Conservation (phyloP, 2,329 filamentous ascomycete species). For the Alternaria consortialis region DNA sequence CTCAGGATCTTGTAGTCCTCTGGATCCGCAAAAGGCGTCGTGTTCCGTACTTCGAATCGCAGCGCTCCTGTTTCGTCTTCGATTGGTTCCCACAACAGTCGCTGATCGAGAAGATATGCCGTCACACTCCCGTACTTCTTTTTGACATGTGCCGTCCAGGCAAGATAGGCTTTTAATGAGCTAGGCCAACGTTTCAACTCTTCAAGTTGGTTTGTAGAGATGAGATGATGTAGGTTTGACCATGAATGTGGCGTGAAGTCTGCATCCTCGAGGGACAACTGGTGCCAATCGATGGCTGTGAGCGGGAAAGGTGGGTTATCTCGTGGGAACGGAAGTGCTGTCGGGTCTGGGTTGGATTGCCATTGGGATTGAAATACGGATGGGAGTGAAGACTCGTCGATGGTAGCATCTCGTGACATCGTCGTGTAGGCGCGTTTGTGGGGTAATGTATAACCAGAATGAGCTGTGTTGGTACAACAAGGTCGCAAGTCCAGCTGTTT, state of each 20-base stretch:
- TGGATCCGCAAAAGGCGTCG: constrained; percentile 62
- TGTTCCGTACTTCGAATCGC: constrained; percentile 55
- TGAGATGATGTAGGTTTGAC: constrained; percentile 42
- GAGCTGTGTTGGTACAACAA: background rate
- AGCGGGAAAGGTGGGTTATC: constrained; percentile 48
- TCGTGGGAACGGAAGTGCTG: constrained; percentile 46
- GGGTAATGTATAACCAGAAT: background rate
- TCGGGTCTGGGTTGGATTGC: constrained; percentile 43
- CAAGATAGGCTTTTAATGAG: constrained; percentile 67
- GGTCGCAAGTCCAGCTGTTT: background rate
- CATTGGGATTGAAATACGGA: constrained; percentile 42
- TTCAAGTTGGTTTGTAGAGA: constrained; percentile 62
- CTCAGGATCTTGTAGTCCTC: constrained; percentile 65
- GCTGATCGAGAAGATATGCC: constrained; percentile 64
- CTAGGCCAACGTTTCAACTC: constrained; percentile 67
- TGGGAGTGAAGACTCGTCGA: constrained; percentile 41
- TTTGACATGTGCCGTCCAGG: constrained; percentile 65
- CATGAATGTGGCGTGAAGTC: constrained; percentile 49
- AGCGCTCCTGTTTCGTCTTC: constrained; percentile 26
- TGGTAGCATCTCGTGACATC: constrained; percentile 20
- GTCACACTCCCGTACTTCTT: constrained; percentile 64
- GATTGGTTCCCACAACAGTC: constrained; percentile 61
- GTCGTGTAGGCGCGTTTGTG: constrained; percentile 1
- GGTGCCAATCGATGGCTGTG: constrained; percentile 46
- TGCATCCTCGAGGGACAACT: constrained; percentile 43